Evolutionary conservation across 1,139 yeast genomes (phyloP).

Genomic region (Hyphopichia burtonii): DNA sequence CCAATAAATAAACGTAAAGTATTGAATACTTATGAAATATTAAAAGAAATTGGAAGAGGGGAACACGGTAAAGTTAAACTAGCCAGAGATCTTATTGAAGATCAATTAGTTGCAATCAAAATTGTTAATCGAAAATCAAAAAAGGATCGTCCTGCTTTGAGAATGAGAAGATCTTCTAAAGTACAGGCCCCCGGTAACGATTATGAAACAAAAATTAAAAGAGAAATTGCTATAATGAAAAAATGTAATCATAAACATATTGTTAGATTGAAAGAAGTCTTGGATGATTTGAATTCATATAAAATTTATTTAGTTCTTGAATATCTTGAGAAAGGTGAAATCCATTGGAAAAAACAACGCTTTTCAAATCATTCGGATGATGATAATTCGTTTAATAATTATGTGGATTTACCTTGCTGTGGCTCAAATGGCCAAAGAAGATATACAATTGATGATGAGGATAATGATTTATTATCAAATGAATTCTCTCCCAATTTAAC

Average conservation of each 20-base stretch:
- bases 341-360: slow-evolving; percentile 66
- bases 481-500: slow-evolving; percentile 59
- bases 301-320: slow-evolving; percentile 91
- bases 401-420: slow-evolving; percentile 38
- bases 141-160: slow-evolving; percentile 52
- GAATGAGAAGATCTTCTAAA: slow-evolving; percentile 38
- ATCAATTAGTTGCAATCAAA: slow-evolving; percentile 85
- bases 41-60: slow-evolving; percentile 87
- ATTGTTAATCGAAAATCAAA: slow-evolving; percentile 76
- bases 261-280: slow-evolving; percentile 80
- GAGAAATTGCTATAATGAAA: slow-evolving; percentile 96
- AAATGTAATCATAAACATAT: slow-evolving; percentile 91
- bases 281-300: slow-evolving; percentile 80
- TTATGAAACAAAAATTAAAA: slow-evolving; percentile 69
- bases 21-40: slow-evolving; percentile 86
- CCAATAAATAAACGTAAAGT: slow-evolving; percentile 83
- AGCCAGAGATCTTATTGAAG: slow-evolving; percentile 70
- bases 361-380: slow-evolving; percentile 7
- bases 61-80: slow-evolving; percentile 97
- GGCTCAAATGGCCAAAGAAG: slow-evolving; percentile 14
- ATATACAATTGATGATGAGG: slow-evolving; percentile 22
- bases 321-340: slow-evolving; percentile 89
- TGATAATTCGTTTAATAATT: slow-evolving; percentile 6
- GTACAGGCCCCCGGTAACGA: slow-evolving; percentile 21
- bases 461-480: slow-evolving; percentile 39